phyloP scores from a whole-genome alignment of 2,329 filamentous ascomycete genomes.

The Nothomitra cinnamomea region DNA sequence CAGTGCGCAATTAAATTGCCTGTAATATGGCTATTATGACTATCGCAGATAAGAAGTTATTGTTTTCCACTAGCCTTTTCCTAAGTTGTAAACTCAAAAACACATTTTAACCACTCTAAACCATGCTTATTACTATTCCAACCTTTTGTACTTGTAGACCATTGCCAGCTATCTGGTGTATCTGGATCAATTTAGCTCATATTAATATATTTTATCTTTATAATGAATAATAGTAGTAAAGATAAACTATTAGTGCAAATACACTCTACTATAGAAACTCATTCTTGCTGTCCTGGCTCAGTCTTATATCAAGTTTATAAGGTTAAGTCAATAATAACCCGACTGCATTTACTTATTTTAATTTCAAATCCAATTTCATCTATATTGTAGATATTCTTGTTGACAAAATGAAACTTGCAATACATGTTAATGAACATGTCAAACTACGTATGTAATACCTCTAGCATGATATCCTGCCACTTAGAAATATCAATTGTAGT shows the following conservation, averaged over 20 bases:
- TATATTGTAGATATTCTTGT: no score
- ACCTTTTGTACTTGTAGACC: no score
- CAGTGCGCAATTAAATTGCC: slow-evolving; percentile 1
- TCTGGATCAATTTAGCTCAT: neutral
- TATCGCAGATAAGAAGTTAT: no score
- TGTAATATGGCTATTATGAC: no score
- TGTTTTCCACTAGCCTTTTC: no score
- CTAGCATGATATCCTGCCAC: neutral
- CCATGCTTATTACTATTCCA: no score
- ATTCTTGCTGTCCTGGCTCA: neutral
- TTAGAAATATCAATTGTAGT: neutral
- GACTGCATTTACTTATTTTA: neutral
- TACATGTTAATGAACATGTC: neutral
- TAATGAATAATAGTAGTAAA: neutral
- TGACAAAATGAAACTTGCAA: neutral
- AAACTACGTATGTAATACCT: neutral
- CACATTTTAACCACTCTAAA: no score
- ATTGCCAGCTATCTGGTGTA: no score
- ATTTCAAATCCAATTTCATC: neutral
- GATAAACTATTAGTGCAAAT: neutral
- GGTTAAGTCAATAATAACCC: neutral
- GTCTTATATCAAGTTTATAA: neutral
- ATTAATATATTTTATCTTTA: neutral
- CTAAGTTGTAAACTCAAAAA: no score
- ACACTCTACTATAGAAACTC: neutral